Evolutionary conservation across 352 stramenopile genomes (phyloP), one percentile per base, ranked within the genome.

Genomic region (Phytophthora sp.): DNA sequence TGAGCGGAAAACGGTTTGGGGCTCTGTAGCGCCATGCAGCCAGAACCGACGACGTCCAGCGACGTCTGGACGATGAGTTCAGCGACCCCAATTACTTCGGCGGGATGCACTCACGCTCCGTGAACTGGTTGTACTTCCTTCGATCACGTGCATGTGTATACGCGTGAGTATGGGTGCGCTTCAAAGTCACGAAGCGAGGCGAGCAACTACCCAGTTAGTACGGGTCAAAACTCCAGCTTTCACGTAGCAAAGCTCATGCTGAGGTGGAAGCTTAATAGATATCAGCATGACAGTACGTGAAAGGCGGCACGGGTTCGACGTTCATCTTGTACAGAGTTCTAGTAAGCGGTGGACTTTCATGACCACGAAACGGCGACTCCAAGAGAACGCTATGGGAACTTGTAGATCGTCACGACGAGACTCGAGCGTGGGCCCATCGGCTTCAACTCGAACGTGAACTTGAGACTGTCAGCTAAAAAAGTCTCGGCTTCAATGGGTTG

Each of bases 81-180:
- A 70, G 62, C n/a, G 9, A 5, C 7, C n/a, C 29, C 38, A 53
- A 71, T 57, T 71, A 66, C 63, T 71, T 54, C 62, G 16, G 7
- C 39, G n/a, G 29, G 12, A 23, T 5, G 9, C 24, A 16, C 42
- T 33, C 20, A 11, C 15, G 13, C 13, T 8, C 31, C 7, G 36
- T 51, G 52, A 47, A 59, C 24, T 41, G n/a, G 53, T 60, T 52
- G 39, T 26, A 39, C 26, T 24, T 52, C 18, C 3, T 27, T 44
- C n/a, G 41, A 31, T 38, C 39, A 39, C 12, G 16, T 33, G 33
- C 7, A 26, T 38, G 39, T 54, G 61, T 21, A 36, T 59, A 50
- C 39, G 47, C 27, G 49, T 59, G 21, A 51, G 50, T 62, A 62
- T 63, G 52, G 60, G 51, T 62, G 23, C 36, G 18, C 18, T 27